Evolutionary conservation across 352 stramenopile genomes (phyloP).

Genomic region (Phytophthora rubi): DNA sequence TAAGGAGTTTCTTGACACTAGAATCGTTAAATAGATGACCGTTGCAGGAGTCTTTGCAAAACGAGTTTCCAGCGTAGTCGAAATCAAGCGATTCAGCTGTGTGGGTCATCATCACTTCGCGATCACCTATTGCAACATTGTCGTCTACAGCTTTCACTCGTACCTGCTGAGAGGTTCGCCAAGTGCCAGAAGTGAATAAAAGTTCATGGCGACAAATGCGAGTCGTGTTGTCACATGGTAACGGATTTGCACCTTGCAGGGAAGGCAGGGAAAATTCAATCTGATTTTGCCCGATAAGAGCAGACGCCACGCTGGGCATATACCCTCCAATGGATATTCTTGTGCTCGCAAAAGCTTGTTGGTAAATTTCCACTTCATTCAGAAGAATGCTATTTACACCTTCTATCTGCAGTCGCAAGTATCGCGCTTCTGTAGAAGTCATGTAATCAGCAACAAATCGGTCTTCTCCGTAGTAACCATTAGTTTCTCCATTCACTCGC

Average conservation of each 20-base stretch:
- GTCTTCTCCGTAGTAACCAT: constrained; percentile 44
- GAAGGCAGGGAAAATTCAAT: constrained; percentile 41
- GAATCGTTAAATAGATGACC: constrained; percentile 51
- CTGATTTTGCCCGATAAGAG: constrained; percentile 49
- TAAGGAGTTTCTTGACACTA: constrained; percentile 53
- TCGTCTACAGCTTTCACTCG: constrained; percentile 55
- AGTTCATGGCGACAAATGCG: constrained; percentile 63
- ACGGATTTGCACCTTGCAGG: constrained; percentile 22
- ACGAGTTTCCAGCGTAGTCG: constrained; percentile 47
- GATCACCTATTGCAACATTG: constrained; percentile 58
- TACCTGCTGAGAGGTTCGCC: constrained; percentile 45
- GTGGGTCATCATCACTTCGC: constrained; percentile 57
- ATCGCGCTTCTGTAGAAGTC: constrained; percentile 45
- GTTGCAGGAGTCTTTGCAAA: constrained; percentile 40
- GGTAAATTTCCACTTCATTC: constrained; percentile 73
- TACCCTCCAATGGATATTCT: constrained; percentile 57
- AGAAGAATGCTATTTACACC: constrained; percentile 63
- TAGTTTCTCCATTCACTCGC: constrained; percentile 56
- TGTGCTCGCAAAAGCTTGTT: constrained; percentile 60
- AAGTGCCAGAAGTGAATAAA: constrained; percentile 65
- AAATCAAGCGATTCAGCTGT: constrained; percentile 49
- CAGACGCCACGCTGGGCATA: constrained; percentile 52
- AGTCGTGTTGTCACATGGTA: constrained; percentile 43
- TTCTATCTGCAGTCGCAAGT: constrained; percentile 60
- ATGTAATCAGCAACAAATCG: constrained; percentile 46